These are phyloP conservation scores for Venustampulla echinocandica DNA, from an alignment of 495 filamentous ascomycete species.

Conservation along the genomic window DNA sequence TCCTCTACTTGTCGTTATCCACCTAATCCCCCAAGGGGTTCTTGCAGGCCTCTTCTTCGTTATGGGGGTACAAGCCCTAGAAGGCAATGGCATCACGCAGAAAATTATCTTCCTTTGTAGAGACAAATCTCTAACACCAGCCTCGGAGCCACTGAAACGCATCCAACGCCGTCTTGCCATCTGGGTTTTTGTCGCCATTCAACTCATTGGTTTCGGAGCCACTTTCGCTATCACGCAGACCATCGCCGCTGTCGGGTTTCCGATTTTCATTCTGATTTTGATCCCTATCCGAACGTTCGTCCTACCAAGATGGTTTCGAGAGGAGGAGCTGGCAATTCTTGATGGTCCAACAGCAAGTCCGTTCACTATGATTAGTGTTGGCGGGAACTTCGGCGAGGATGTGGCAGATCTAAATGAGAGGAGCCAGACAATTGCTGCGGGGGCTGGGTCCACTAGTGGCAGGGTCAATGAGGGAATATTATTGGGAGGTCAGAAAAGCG, in stretches of 20 bases:
- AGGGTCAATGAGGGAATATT: slow-evolving; percentile 7
- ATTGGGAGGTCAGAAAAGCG: too few relatives aligned
- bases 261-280: slow-evolving; percentile 71
- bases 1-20: slow-evolving; percentile 72
- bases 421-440: background rate
- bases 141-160: slow-evolving; percentile 55
- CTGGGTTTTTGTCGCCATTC: slow-evolving; percentile 69
- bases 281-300: slow-evolving; percentile 69
- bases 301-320: slow-evolving; percentile 61
- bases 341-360: slow-evolving; percentile 76
- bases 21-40: slow-evolving; percentile 80
- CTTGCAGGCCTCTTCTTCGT: slow-evolving; percentile 91
- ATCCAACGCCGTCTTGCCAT: slow-evolving; percentile 53
- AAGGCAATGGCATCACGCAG: slow-evolving; percentile 71
- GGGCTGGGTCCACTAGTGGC: slow-evolving; percentile 4
- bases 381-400: slow-evolving; percentile 54
- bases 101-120: slow-evolving; percentile 70
- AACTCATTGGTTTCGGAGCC: slow-evolving; percentile 71
- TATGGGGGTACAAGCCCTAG: slow-evolving; percentile 80
- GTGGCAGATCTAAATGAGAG: slow-evolving; percentile 8
- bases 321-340: slow-evolving; percentile 59
- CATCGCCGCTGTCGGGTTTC: slow-evolving; percentile 89
- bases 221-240: slow-evolving; percentile 96
- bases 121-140: slow-evolving; percentile 56
- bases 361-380: slow-evolving; percentile 80